phyloP scores from a whole-genome alignment of 768 basidiomycete species.

The Trametes sanguinea region DNA sequence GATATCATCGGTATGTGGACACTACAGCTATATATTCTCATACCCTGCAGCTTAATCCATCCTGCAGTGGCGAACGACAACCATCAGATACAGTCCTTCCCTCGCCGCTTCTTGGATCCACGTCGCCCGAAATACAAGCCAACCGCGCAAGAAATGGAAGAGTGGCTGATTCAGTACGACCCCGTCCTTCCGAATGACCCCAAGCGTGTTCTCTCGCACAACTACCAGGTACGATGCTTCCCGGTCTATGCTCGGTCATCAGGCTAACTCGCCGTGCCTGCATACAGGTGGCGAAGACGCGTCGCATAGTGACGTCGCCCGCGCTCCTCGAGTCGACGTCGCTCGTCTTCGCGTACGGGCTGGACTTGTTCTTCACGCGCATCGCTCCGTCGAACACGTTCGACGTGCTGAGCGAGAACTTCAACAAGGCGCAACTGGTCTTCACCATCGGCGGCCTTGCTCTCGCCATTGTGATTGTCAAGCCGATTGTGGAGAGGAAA shows the following conservation, averaged over 20 bases:
- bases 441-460: constrained; percentile 74
- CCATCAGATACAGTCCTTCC: constrained; percentile 73
- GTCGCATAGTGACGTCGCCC: constrained; percentile 73
- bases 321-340: constrained; percentile 92
- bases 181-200: constrained; percentile 73
- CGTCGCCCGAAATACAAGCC: constrained; percentile 78
- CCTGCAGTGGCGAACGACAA: constrained; percentile 72
- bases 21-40: neutral
- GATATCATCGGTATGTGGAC: constrained; percentile 74
- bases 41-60: too few species aligned
- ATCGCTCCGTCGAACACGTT: constrained; percentile 88
- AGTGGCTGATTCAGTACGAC: constrained; percentile 85
- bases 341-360: constrained; percentile 80
- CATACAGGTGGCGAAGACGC: constrained; percentile 69
- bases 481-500: constrained; percentile 79
- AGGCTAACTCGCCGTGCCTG: neutral
- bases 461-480: constrained; percentile 75
- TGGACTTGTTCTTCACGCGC: constrained; percentile 88
- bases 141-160: constrained; percentile 78
- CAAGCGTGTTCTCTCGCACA: constrained; percentile 55
- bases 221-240: constrained; percentile 46
- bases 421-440: constrained; percentile 91
- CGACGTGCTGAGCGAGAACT: constrained; percentile 87
- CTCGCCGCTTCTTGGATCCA: constrained; percentile 76
- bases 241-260: neutral